Evolutionary conservation across 2,329 filamentous ascomycete species (phyloP), one percentile per base, ranked within the genome.

Genomic region (Cladosporium halotolerans): DNA sequence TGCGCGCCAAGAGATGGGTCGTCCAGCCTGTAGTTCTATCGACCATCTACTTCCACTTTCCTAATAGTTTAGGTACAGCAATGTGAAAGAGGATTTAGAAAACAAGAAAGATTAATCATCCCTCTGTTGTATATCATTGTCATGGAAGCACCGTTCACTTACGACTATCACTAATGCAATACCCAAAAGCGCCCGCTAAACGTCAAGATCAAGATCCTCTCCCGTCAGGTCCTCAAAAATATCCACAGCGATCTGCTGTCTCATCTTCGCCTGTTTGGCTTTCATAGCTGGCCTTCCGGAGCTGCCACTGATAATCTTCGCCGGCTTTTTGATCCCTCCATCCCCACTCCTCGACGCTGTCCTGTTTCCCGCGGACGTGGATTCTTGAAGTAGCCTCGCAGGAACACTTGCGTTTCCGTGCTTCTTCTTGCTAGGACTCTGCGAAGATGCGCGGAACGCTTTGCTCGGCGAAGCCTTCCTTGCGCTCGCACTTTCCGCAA

Each of bases 151-250:
- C 7, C 23, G 23, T 28, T 28, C 23, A 7, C 23, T 28, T 28
- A 28, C 23, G 23, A 28, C 23, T 28, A 28, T 7, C 2, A 28
- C 23, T 28, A 28, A 28, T 28, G 23, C 23, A 28, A 28, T 28
- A 28, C 23, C 23, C 23, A 28, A 28, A 28, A 7, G 23, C 23
- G 7, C 23, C 23, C 23, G 23, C 23, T 28, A 50, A 33, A 38
- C 47, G 2, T 51, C 48, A 36, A 51, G 44, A 19, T 51, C 48
- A 36, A 53, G 39, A 13, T 63, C 58, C 23, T 62, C 63, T 8
- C 57, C 59, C 3, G 61, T 62, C 40, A 66, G 52, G 38, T 66
- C 62, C 45, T 66, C 64, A 32, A 63, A 62, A 3, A 66, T 65
- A 47, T 66, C 62, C 41, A 63, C 48, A 16, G 60, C 58, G 8